Evolutionary conservation across 192 early-diverging fungal genomes (phyloP).

Genomic region (Coemansia sp.): DNA sequence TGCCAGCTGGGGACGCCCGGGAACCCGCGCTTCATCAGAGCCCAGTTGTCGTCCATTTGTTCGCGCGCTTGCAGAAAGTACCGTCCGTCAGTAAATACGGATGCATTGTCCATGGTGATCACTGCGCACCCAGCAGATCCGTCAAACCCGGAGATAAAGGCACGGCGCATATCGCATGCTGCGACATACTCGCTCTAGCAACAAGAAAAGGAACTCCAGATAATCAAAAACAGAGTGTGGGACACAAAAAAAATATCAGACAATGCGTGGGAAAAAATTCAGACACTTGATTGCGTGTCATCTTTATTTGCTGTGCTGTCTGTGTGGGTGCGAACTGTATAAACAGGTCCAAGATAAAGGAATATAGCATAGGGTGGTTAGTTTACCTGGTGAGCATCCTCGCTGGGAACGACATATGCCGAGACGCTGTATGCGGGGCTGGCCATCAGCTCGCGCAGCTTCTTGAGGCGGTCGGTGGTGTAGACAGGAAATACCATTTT

Average conservation of each 20-base stretch:
- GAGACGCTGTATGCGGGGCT: constrained; percentile 56
- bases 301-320: no score
- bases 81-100: constrained; percentile 95
- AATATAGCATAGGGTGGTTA: neutral
- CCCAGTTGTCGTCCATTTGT: constrained; percentile 93
- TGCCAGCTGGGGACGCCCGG: constrained; percentile 87
- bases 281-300: no score
- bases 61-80: constrained; percentile 95
- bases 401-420: constrained; percentile 83
- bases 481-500: constrained; percentile 34
- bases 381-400: constrained; percentile 92
- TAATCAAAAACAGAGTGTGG: no score
- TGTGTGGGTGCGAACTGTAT: no score
- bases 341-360: neutral
- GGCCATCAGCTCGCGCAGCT: constrained; percentile 64
- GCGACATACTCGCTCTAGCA: constrained; percentile 92
- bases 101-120: constrained; percentile 73
- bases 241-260: neutral
- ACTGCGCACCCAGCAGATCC: constrained; percentile 98
- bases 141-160: constrained; percentile 91
- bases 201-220: no score
- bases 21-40: constrained; percentile 88
- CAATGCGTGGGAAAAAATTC: neutral
- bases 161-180: constrained; percentile 81
- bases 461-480: constrained; percentile 59